A percentile compares a stretch with the other conserved stretches of the same genome.
Conservation (phyloP, 2,329 filamentous ascomycete genomes). For the Onygenales sp. region DNA sequence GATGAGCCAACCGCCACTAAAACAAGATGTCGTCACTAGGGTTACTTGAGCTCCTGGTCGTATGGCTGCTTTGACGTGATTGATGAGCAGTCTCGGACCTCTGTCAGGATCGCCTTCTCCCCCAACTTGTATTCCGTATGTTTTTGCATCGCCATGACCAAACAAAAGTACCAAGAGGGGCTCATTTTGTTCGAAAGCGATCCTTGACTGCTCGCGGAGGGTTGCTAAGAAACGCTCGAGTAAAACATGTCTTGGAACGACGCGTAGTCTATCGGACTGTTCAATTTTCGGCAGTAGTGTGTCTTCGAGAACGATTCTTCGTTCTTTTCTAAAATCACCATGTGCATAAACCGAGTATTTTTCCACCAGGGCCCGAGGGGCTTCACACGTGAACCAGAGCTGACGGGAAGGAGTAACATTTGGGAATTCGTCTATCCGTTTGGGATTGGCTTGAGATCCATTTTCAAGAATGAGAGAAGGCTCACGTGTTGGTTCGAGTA, state of each 20-base stretch:
- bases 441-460: not conserved
- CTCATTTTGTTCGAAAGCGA: constrained; percentile 6
- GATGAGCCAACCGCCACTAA: not conserved
- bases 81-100: not conserved
- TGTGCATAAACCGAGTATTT: constrained; percentile 12
- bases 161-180: constrained; percentile 11
- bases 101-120: not conserved
- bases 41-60: not conserved
- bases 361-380: constrained; percentile 6
- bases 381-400: constrained; percentile 9
- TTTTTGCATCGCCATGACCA: constrained; percentile 8
- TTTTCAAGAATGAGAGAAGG: not conserved
- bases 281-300: constrained; percentile 2
- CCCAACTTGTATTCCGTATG: constrained; percentile 7
- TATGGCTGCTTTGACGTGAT: not conserved
- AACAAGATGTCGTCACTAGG: not conserved
- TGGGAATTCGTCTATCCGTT: not conserved
- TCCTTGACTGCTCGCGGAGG: constrained; percentile 8
- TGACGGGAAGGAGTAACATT: not conserved
- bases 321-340: constrained; percentile 6
- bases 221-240: constrained; percentile 9
- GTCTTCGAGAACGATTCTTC: constrained; percentile 10
- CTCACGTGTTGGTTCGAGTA: not conserved
- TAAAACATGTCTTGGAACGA: constrained; percentile 7
- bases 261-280: not conserved